Evolutionary conservation across 495 filamentous ascomycete genomes (phyloP).

Genomic region (Hypoxylon intermedium): DNA sequence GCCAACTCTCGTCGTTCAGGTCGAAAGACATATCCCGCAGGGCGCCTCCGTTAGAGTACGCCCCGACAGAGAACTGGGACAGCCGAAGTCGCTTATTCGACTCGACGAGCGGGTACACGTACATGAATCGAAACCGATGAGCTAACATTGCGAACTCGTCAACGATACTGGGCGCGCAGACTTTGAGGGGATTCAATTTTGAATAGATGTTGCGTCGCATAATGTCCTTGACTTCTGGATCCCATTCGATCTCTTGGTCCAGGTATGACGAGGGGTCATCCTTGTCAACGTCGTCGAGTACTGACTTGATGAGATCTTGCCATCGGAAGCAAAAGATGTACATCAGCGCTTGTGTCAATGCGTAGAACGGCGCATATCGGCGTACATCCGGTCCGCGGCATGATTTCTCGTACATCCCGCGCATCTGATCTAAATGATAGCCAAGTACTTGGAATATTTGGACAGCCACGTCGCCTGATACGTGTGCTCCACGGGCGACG

Average conservation of each 20-base stretch:
- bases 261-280: conserved; percentile 63
- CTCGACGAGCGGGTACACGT: conserved; percentile 85
- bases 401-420: conserved; percentile 64
- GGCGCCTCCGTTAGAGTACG: conserved; percentile 55
- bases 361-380: conserved; percentile 85
- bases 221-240: conserved; percentile 70
- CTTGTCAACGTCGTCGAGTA: conserved; percentile 55
- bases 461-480: conserved; percentile 75
- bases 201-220: conserved; percentile 79
- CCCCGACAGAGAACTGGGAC: conserved; percentile 60
- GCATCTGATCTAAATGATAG: conserved; percentile 72
- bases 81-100: conserved; percentile 85
- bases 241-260: conserved; percentile 74
- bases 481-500: conserved; percentile 82
- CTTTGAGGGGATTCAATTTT: conserved; percentile 91
- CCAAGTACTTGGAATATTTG: conserved; percentile 79
- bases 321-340: conserved; percentile 99
- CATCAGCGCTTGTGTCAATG: conserved; percentile 81
- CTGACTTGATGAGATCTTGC: conserved; percentile 77
- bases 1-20: conserved; percentile 69
- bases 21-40: conserved; percentile 70
- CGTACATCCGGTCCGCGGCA: conserved; percentile 86
- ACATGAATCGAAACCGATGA: conserved; percentile 82
- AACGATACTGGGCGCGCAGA: conserved; percentile 92
- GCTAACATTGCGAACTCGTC: conserved; percentile 87